Percentiles rank a stretch among this genome's conserved stretches.
Conservation (phyloP, 768 basidiomycete genomes). For the Phlegmacium glaucopus region DNA sequence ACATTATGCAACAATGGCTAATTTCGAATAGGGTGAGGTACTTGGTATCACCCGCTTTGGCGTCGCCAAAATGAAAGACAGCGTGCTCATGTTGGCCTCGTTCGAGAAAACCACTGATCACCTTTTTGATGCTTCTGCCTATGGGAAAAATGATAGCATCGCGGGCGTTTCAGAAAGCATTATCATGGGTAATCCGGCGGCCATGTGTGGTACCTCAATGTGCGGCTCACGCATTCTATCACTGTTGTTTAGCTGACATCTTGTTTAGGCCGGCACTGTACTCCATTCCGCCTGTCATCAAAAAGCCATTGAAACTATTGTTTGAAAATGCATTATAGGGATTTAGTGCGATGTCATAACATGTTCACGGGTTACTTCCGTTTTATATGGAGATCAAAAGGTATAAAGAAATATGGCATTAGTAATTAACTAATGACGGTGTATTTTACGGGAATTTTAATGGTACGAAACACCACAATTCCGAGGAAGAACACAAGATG, state of each 20-base stretch:
- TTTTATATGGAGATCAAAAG: too few species aligned
- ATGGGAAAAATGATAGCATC: constrained; percentile 92
- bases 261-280: constrained; percentile 39
- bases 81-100: constrained; percentile 96
- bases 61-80: constrained; percentile 99
- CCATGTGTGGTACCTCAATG: constrained; percentile 94
- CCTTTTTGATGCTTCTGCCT: constrained; percentile 95
- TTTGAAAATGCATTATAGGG: constrained; percentile 38
- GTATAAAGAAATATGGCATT: too few species aligned
- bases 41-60: constrained; percentile 98
- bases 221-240: constrained; percentile 31
- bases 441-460: too few species aligned
- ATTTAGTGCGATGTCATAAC: too few species aligned
- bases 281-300: constrained; percentile 35
- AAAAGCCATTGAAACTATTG: constrained; percentile 40
- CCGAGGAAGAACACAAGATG: too few species aligned
- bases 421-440: too few species aligned
- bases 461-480: too few species aligned
- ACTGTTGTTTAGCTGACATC: not conserved
- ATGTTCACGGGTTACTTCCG: too few species aligned
- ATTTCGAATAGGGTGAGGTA: constrained; percentile 77
- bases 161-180: constrained; percentile 99
- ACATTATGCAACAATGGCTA: not conserved
- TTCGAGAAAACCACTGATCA: constrained; percentile 99
- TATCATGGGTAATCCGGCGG: constrained; percentile 97